Evolutionary conservation across 2,329 filamentous ascomycete species (phyloP).

Genomic region (Chaetoscypha palmicola): DNA sequence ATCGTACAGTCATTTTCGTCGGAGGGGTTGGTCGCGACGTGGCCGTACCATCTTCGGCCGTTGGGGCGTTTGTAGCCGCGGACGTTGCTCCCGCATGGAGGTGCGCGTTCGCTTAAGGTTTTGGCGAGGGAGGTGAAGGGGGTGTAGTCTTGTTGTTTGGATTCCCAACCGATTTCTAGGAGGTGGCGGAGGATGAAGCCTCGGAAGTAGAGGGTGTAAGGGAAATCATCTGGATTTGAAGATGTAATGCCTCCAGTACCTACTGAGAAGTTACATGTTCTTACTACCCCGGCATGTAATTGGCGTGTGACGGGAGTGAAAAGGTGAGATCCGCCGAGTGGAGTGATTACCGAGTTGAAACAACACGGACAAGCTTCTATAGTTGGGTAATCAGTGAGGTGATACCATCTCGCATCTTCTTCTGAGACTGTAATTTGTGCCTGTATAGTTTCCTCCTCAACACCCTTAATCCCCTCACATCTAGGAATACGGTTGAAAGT

Average conservation of each 20-base stretch:
- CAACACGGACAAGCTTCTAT: slow-evolving; percentile 12
- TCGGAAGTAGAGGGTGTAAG: background rate
- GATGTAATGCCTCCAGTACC: slow-evolving; percentile 4
- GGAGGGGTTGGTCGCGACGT: background rate
- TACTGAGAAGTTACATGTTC: slow-evolving; percentile 10
- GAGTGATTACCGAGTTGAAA: slow-evolving; percentile 7
- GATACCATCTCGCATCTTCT: slow-evolving; percentile 10
- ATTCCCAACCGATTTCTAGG: slow-evolving; percentile 6
- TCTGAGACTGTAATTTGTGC: slow-evolving; percentile 1
- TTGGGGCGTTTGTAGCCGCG: slow-evolving; percentile 8
- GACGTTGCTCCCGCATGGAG: slow-evolving; percentile 7
- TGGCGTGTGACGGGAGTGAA: slow-evolving; percentile 9
- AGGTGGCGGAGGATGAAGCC: slow-evolving; percentile 2
- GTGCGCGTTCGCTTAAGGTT: slow-evolving; percentile 3
- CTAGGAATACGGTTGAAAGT: slow-evolving; percentile 1
- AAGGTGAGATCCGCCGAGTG: slow-evolving; percentile 6
- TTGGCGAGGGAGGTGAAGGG: slow-evolving; percentile 2
- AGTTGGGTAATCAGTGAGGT: slow-evolving; percentile 8
- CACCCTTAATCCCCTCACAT: slow-evolving; percentile 6
- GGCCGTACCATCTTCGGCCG: slow-evolving; percentile 13
- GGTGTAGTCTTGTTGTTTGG: slow-evolving; percentile 3
- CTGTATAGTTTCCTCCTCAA: slow-evolving; percentile 5
- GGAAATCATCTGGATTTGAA: slow-evolving; percentile 8
- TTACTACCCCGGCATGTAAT: slow-evolving; percentile 6
- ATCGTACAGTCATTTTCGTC: slow-evolving; percentile 11